Evolutionary conservation across 306 rosid genomes (phyloP).

Genomic region (Myrica gale): DNA sequence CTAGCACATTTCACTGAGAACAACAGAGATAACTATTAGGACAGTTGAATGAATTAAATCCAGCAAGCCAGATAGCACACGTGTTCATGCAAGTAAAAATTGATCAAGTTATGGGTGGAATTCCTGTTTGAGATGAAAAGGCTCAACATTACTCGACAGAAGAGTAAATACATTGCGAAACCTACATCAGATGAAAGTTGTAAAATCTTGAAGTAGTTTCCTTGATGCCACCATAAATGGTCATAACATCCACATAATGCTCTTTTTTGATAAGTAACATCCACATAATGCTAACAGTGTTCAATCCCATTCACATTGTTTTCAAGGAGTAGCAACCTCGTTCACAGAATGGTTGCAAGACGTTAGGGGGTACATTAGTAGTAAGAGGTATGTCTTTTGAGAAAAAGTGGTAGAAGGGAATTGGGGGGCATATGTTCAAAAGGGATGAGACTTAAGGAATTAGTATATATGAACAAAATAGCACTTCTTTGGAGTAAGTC

Average conservation of each 20-base stretch:
- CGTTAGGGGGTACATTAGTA: not conserved
- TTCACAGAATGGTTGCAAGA: slow-evolving; percentile 3
- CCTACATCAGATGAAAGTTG: not conserved
- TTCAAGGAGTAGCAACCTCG: not conserved
- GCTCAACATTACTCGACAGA: not conserved
- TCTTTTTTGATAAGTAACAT: not conserved
- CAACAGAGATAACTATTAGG: slow-evolving; percentile 28
- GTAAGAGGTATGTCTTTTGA: not conserved
- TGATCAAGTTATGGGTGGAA: not conserved
- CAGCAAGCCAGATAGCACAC: not conserved
- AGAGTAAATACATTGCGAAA: not conserved
- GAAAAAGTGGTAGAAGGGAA: not conserved
- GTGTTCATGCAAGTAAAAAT: not conserved
- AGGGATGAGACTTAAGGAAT: not conserved
- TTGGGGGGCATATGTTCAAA: not conserved
- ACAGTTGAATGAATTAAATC: not conserved
- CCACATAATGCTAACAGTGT: not conserved
- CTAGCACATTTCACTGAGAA: slow-evolving; percentile 81
- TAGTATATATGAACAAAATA: not conserved
- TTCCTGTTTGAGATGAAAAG: not conserved
- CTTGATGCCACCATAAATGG: not conserved
- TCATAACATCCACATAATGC: not conserved
- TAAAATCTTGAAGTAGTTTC: not conserved
- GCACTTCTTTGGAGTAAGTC: not conserved
- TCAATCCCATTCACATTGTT: not conserved